These are phyloP conservation scores for Russula virescens DNA, from an alignment of 768 basidiomycete species.

Conservation along the genomic window DNA sequence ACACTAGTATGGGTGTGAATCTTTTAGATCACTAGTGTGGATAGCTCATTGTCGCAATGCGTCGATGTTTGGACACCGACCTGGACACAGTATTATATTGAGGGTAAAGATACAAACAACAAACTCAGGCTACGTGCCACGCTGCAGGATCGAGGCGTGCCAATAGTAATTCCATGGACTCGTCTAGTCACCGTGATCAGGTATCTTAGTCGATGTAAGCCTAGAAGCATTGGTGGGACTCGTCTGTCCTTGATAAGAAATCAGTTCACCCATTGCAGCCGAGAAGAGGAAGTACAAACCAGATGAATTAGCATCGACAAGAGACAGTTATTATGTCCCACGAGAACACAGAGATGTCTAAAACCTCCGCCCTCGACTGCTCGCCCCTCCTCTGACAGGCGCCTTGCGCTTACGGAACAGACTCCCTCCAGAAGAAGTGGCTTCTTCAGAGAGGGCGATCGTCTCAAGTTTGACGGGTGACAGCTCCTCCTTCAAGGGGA, in stretches of 20 bases:
- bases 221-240: not conserved
- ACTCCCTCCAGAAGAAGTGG: conserved; percentile 6
- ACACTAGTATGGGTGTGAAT: too few species aligned
- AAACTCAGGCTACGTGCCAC: too few species aligned
- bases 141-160: not conserved
- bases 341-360: not conserved
- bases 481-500: conserved; percentile 9
- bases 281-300: not conserved
- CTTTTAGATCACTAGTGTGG: not conserved
- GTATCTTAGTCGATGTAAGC: not conserved
- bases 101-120: too few species aligned
- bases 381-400: conserved; percentile 14
- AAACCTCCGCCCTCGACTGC: conserved; percentile 19
- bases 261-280: not conserved
- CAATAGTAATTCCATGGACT: not conserved
- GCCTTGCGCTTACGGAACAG: conserved; percentile 23
- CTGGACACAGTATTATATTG: too few species aligned
- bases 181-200: not conserved
- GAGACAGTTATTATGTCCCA: not conserved
- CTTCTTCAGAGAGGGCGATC: not conserved
- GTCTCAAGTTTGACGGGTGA: conserved; percentile 15
- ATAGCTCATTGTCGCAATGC: not conserved
- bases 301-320: not conserved
- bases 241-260: not conserved
- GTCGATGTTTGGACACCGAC: not conserved